Evolutionary conservation across 2,329 filamentous ascomycete species (phyloP).

Genomic region (Alternaria gansuensis): DNA sequence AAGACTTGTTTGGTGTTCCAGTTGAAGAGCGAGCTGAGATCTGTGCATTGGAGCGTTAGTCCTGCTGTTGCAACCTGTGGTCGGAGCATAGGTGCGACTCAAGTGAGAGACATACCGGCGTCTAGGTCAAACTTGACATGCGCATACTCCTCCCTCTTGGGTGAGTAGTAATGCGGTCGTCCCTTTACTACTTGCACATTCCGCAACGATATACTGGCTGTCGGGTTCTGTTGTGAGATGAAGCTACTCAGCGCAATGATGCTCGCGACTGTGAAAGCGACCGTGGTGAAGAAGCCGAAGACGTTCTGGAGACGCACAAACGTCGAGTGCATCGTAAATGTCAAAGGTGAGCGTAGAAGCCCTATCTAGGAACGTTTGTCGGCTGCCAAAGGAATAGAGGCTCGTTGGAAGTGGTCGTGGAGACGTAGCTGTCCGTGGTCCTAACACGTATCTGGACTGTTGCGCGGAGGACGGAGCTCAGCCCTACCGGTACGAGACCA

Average conservation of each 20-base stretch:
- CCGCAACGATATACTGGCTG: slow-evolving; percentile 69
- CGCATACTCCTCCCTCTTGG: slow-evolving; percentile 94
- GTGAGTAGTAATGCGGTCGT: slow-evolving; percentile 93
- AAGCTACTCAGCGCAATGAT: slow-evolving; percentile 85
- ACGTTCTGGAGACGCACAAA: slow-evolving; percentile 87
- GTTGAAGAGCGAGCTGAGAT: slow-evolving; percentile 91
- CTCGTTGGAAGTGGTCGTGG: slow-evolving; percentile 19
- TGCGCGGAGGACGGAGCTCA: slow-evolving; percentile 35
- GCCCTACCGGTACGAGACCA: slow-evolving; percentile 35
- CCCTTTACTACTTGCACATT: slow-evolving; percentile 91
- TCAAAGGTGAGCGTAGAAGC: slow-evolving; percentile 3
- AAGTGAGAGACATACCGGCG: slow-evolving; percentile 61
- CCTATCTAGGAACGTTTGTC: background rate
- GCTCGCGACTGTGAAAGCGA: slow-evolving; percentile 80
- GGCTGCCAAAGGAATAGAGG: slow-evolving; percentile 10
- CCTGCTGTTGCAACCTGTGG: background rate
- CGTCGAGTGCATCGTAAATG: slow-evolving; percentile 78
- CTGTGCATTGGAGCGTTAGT: slow-evolving; percentile 51
- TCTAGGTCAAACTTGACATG: slow-evolving; percentile 93
- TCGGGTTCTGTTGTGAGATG: slow-evolving; percentile 72
- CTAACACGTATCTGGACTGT: slow-evolving; percentile 51
- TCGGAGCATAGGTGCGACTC: background rate
- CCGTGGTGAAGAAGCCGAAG: slow-evolving; percentile 98
- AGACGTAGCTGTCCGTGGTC: slow-evolving; percentile 26
- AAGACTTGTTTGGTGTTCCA: slow-evolving; percentile 99